Conservation (phyloP, 2,329 filamentous ascomycete species). For the Calonectria pseudoreteaudii region DNA sequence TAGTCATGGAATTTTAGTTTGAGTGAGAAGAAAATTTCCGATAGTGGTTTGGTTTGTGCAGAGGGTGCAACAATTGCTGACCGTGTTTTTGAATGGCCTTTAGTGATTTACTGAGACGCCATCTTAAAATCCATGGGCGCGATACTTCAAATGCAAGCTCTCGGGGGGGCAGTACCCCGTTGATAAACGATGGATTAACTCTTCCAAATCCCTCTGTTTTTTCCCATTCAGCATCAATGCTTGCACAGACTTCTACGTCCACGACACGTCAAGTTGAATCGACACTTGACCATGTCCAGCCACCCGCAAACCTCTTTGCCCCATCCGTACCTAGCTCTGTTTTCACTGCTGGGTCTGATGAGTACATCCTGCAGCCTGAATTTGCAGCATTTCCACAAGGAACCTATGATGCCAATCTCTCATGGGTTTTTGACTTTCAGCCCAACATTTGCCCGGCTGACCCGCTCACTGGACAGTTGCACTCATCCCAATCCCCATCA, state of each 20-base stretch:
- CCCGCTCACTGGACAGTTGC: neutral
- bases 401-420: neutral
- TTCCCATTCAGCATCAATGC: neutral
- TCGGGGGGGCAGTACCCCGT: too few relatives aligned
- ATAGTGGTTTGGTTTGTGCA: neutral
- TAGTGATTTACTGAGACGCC: neutral
- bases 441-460: neutral
- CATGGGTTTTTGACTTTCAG: constrained; percentile 5
- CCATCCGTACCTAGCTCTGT: neutral
- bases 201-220: neutral
- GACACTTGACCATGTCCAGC: neutral
- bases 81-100: neutral
- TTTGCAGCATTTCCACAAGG: neutral
- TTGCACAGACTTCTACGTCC: neutral
- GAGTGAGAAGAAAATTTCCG: neutral
- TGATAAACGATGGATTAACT: neutral
- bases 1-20: neutral
- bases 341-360: neutral
- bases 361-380: neutral
- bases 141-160: neutral
- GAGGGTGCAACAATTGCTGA: neutral
- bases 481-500: neutral
- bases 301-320: neutral
- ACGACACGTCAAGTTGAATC: neutral
- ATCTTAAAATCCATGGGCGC: neutral